Percentiles rank a stretch among this genome's conserved stretches.
phyloP scores from a whole-genome alignment of 495 filamentous ascomycete species.

The Hypoxylon cercidicola region DNA sequence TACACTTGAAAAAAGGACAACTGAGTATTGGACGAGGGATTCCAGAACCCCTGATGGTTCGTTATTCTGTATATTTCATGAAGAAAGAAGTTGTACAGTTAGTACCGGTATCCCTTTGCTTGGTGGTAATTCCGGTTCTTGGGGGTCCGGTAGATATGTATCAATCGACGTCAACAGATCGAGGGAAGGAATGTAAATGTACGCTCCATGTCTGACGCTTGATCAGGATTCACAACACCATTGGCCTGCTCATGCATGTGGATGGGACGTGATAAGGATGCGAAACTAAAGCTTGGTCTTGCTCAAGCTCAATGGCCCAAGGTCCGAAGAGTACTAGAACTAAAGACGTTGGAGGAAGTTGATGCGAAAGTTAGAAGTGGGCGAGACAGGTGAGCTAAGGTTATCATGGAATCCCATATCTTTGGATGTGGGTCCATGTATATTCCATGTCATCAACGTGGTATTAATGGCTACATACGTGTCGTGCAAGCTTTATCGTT shows the following conservation, averaged over 20 bases:
- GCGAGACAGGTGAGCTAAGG: neutral
- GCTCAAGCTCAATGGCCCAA: conserved; percentile 7
- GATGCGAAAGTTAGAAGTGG: conserved; percentile 30
- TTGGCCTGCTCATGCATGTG: conserved; percentile 14
- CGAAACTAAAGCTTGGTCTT: conserved; percentile 24
- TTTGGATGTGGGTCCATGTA: conserved; percentile 7
- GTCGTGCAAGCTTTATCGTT: neutral
- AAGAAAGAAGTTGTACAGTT: neutral
- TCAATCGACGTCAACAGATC: conserved; percentile 11
- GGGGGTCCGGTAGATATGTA: conserved; percentile 2
- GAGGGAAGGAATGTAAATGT: conserved; percentile 5
- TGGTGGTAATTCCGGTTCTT: conserved; percentile 1
- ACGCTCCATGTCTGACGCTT: conserved; percentile 19
- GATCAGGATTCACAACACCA: conserved; percentile 14
- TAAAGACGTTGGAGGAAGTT: conserved; percentile 19
- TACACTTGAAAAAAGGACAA: neutral
- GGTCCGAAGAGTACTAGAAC: conserved; percentile 16
- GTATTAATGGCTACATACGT: conserved; percentile 13
- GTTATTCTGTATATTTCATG: neutral
- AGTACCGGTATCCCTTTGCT: neutral
- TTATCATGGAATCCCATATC: conserved; percentile 28
- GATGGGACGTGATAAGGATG: conserved; percentile 15
- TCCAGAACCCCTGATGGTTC: conserved; percentile 9
- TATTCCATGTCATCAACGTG: conserved; percentile 14
- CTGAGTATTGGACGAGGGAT: conserved; percentile 2